These are phyloP conservation scores for Tolypocladium inflatum DNA, from an alignment of 2,329 filamentous ascomycete species.

Conservation along the genomic window DNA sequence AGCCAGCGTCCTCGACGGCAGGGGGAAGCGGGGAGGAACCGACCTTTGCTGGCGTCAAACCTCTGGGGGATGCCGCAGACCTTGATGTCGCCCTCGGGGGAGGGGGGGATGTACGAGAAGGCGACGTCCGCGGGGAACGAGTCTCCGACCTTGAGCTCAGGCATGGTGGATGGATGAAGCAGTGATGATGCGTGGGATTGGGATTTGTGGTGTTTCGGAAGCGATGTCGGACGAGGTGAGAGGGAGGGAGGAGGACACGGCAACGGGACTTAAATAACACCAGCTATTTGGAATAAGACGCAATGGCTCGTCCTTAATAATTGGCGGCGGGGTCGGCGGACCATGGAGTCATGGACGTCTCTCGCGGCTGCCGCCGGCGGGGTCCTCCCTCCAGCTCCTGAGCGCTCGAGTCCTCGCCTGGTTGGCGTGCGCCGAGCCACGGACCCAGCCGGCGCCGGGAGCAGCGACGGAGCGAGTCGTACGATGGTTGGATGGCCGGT, in stretches of 20 bases:
- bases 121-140: slow-evolving; percentile 69
- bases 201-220: not conserved
- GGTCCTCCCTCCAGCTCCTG: not conserved
- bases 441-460: not conserved
- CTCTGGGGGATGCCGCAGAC: slow-evolving; percentile 69
- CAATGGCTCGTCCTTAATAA: not conserved
- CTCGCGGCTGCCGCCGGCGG: not conserved
- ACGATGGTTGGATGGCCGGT: not conserved
- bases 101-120: slow-evolving; percentile 79
- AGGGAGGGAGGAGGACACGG: not conserved
- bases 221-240: not conserved
- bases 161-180: slow-evolving; percentile 23
- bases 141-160: slow-evolving; percentile 71
- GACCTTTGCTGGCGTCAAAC: slow-evolving; percentile 71
- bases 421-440: not conserved
- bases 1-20: not conserved
- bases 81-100: slow-evolving; percentile 59
- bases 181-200: not conserved
- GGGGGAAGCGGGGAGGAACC: slow-evolving; percentile 8
- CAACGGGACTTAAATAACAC: not conserved
- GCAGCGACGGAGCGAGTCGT: not conserved
- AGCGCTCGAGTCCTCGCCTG: not conserved
- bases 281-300: not conserved
- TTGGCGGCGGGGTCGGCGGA: not conserved
- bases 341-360: not conserved